Conservation (phyloP, 2,329 filamentous ascomycete species). For the Penicillium hordei region DNA sequence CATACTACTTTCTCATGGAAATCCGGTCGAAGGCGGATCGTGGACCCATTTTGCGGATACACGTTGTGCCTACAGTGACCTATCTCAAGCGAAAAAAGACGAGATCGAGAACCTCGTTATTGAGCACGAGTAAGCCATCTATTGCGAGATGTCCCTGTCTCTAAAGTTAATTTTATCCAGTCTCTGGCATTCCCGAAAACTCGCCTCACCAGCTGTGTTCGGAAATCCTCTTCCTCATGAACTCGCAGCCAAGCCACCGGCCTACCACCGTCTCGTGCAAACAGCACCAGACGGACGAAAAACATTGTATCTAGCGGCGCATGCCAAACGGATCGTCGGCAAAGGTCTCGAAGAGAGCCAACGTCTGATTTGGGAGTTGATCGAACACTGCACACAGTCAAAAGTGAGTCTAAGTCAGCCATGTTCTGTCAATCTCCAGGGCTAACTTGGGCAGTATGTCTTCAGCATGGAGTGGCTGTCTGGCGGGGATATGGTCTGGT, state of each 20-base stretch:
- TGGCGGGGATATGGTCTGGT: neutral
- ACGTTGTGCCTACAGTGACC: neutral
- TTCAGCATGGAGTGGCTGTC: neutral
- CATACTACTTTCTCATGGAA: neutral
- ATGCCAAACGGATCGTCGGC: neutral
- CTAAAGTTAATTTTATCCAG: neutral
- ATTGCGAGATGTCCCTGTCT: neutral
- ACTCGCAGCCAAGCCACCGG: neutral
- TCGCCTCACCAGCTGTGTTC: neutral
- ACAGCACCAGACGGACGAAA: neutral
- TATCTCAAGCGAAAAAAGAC: neutral
- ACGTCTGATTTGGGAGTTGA: neutral
- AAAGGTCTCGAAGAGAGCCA: neutral
- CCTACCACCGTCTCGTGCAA: neutral
- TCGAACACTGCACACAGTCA: neutral
- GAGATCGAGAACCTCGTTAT: neutral
- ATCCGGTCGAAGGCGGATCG: neutral
- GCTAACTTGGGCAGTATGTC: neutral
- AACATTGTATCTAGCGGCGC: neutral
- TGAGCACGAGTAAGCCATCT: neutral
- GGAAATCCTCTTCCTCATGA: neutral
- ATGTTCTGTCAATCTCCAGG: neutral
- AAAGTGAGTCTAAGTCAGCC: neutral
- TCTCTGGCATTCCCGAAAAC: neutral
- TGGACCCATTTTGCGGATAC: neutral